Conservation (phyloP, 1,284 basidiomycete species). For the Ustilago esculenta region DNA sequence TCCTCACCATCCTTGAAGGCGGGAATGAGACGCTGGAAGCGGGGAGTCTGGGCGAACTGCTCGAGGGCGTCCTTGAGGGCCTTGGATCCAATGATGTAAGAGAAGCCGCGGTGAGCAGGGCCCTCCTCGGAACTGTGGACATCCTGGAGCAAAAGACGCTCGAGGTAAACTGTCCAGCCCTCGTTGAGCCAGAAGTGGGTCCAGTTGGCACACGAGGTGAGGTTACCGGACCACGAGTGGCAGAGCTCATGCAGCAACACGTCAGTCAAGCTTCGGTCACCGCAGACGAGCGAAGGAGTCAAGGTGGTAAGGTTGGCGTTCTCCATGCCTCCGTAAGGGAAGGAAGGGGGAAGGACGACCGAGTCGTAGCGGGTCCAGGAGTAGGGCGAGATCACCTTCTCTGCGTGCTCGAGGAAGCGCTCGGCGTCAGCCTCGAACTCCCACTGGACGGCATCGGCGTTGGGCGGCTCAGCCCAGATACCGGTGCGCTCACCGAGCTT, state of each 20-base stretch:
- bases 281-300: slow-evolving; percentile 63
- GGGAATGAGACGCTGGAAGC: slow-evolving; percentile 86
- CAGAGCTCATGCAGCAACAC: slow-evolving; percentile 70
- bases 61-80: slow-evolving; percentile 78
- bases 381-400: slow-evolving; percentile 71
- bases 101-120: slow-evolving; percentile 81
- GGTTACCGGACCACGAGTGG: slow-evolving; percentile 65
- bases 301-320: slow-evolving; percentile 65
- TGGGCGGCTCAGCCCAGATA: slow-evolving; percentile 64
- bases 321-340: slow-evolving; percentile 75
- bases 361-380: slow-evolving; percentile 89
- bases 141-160: slow-evolving; percentile 80
- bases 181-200: slow-evolving; percentile 67
- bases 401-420: slow-evolving; percentile 63
- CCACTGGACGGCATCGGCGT: slow-evolving; percentile 62
- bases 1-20: slow-evolving; percentile 83
- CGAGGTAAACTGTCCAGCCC: slow-evolving; percentile 92
- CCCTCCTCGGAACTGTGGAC: slow-evolving; percentile 73
- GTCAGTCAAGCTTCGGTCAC: slow-evolving; percentile 60
- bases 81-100: slow-evolving; percentile 80
- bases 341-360: slow-evolving; percentile 89
- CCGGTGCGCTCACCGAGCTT: slow-evolving; percentile 62
- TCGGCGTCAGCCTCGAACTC: slow-evolving; percentile 65
- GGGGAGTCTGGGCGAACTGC: slow-evolving; percentile 70
- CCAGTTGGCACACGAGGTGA: slow-evolving; percentile 65